phyloP scores from a whole-genome alignment of 2,329 filamentous ascomycete genomes.

The Fusarium anguioides region DNA sequence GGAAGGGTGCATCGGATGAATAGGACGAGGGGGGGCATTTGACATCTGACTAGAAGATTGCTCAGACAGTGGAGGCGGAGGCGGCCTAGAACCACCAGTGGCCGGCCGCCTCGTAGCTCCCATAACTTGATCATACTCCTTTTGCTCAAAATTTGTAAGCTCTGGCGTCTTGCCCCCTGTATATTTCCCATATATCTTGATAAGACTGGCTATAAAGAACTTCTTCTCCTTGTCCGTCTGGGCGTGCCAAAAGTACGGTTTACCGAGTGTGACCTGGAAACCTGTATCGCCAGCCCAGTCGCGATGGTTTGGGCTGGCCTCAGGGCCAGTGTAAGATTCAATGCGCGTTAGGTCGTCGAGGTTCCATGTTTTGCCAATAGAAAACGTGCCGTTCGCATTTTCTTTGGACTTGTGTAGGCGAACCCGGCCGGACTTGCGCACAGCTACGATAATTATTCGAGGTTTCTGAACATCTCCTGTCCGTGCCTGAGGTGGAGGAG shows the following conservation, averaged over 20 bases:
- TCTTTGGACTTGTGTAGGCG: constrained; percentile 97
- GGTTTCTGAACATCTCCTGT: constrained; percentile 82
- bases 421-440: constrained; percentile 90
- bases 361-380: constrained; percentile 98
- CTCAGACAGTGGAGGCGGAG: constrained; percentile 46
- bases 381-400: constrained; percentile 93
- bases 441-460: constrained; percentile 91
- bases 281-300: constrained; percentile 86
- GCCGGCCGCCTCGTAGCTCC: constrained; percentile 63
- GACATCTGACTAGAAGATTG: constrained; percentile 30
- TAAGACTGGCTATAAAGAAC: constrained; percentile 95
- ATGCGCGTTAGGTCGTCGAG: constrained; percentile 88
- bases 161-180: constrained; percentile 86
- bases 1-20: constrained; percentile 25
- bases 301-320: constrained; percentile 68
- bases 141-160: constrained; percentile 83
- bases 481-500: constrained; percentile 82
- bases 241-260: constrained; percentile 97
- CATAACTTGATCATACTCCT: constrained; percentile 80
- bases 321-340: constrained; percentile 79
- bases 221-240: constrained; percentile 96
- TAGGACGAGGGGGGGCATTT: constrained; percentile 34
- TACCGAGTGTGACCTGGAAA: constrained; percentile 88
- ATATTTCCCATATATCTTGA: constrained; percentile 98
- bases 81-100: constrained; percentile 34